phyloP scores from a whole-genome alignment of 1,284 basidiomycete species.

The Austropuccinia psidii region DNA sequence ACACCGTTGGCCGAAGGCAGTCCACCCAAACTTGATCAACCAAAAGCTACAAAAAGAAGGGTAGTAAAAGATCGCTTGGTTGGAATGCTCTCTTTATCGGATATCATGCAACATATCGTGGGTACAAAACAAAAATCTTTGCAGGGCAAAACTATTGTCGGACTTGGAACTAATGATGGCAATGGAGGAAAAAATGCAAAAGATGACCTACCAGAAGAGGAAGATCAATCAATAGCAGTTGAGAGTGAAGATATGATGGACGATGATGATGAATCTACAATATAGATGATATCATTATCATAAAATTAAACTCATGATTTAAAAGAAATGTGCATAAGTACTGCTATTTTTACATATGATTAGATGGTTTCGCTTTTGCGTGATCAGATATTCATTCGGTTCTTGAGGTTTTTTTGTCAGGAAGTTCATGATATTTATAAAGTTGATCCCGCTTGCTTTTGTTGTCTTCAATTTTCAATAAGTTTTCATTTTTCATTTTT shows the following conservation, averaged over 20 bases:
- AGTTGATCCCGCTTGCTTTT: too few relatives aligned
- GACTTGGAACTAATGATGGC: constrained; percentile 18
- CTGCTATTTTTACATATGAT: too few relatives aligned
- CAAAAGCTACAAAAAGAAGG: not conserved
- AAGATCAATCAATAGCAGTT: not conserved
- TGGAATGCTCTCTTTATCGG: constrained; percentile 82
- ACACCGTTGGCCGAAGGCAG: constrained; percentile 23
- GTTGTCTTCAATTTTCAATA: too few relatives aligned
- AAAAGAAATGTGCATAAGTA: too few relatives aligned
- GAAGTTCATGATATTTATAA: too few relatives aligned
- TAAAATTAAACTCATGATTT: too few relatives aligned
- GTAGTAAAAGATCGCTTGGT: constrained; percentile 64
- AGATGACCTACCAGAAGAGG: too few relatives aligned
- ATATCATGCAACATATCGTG: constrained; percentile 79
- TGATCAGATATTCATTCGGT: too few relatives aligned
- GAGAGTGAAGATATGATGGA: constrained; percentile 11
- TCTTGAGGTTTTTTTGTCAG: too few relatives aligned
- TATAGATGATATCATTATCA: too few relatives aligned
- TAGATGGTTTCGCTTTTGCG: too few relatives aligned
- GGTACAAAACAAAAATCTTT: constrained; percentile 47
- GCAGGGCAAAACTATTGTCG: constrained; percentile 38
- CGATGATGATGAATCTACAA: not conserved
- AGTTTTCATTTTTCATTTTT: too few relatives aligned
- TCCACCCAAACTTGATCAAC: not conserved
- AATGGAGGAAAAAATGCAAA: constrained; percentile 13